Evolutionary conservation across 805 yeast species (phyloP), one percentile per base, ranked within the genome.

Genomic region (Debaryomyces castellii): DNA sequence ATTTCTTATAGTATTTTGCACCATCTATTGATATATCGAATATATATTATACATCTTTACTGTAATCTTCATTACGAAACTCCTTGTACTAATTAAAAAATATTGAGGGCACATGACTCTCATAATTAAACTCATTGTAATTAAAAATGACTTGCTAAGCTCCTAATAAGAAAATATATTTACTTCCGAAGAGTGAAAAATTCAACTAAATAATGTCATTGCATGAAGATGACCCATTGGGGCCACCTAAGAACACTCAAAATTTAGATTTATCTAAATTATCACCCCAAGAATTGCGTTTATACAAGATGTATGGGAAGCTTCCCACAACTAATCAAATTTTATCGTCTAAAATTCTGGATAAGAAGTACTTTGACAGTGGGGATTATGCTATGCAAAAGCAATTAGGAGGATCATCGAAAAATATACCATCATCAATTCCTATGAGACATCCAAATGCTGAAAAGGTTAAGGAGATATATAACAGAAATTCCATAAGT

Each of bases 311-410:
- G 71, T 90, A 91, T 64, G 97, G 97, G 24, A 87, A 83, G 60
- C 70, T 90, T 41, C 97, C 97, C 20, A 79, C 90, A 22, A 84
- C 81, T 46, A 83, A 85, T 46, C 96, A 89, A 51, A 72, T 90
- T 17, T 73, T 90, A 42, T 77, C 85, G 42, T 80, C 85, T 50
- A 88, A 86, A 61, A 70, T 88, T 56, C 87, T 87, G 65, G 97
- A 90, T 52, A 81, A 96, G 57, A 91, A 89, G 70, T 90, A 87
- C 65, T 91, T 90, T 59, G 97, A 90, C 60, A 86, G 95, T 50
- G 97, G 97, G 8, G 97, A 90, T 66, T 90, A 90, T 64, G 96
- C 96, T 9, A 78, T 90, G 77, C 87, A 82, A 46, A 72, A 72
- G 47, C 78, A 71, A 53, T 53, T 66, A 25, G 76, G 71, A 5